These are phyloP conservation scores for Xenoacremonium recifei DNA, from an alignment of 2,329 filamentous ascomycete genomes.

Conservation along the genomic window DNA sequence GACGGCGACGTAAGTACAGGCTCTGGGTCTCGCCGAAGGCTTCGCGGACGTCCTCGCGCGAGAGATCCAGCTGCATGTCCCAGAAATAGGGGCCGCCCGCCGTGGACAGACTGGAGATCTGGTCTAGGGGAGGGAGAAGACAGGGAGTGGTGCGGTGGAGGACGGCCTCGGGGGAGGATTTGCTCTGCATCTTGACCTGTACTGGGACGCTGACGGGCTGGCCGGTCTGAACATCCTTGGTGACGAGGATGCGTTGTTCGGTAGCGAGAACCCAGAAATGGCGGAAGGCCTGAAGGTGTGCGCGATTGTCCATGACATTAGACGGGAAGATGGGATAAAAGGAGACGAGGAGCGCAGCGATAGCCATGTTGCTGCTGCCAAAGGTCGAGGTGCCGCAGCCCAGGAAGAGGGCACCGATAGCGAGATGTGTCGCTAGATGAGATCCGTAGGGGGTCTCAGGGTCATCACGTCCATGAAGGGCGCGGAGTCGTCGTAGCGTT, in stretches of 20 bases:
- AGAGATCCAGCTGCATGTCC: constrained; percentile 77
- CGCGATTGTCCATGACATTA: constrained; percentile 87
- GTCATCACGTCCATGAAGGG: constrained; percentile 84
- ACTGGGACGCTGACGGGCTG: constrained; percentile 75
- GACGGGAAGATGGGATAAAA: constrained; percentile 94
- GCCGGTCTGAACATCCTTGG: constrained; percentile 81
- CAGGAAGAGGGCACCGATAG: constrained; percentile 86
- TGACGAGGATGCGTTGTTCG: constrained; percentile 83
- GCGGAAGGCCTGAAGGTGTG: constrained; percentile 91
- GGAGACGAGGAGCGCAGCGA: constrained; percentile 81
- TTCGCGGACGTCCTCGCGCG: constrained; percentile 58
- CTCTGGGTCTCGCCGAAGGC: constrained; percentile 68
- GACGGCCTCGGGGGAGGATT: constrained; percentile 35
- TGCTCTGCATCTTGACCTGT: constrained; percentile 56
- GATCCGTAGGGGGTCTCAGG: constrained; percentile 86
- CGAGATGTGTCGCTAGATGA: constrained; percentile 88
- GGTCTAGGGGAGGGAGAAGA: constrained; percentile 62
- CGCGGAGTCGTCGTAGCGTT: constrained; percentile 80
- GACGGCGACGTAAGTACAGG: constrained; percentile 70
- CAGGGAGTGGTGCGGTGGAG: constrained; percentile 54
- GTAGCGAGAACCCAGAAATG: constrained; percentile 96
- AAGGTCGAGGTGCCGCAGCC: constrained; percentile 92
- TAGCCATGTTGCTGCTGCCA: constrained; percentile 80
- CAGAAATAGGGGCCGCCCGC: constrained; percentile 69
- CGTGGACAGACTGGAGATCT: constrained; percentile 58